Conservation (phyloP, 345 rosid species). For the Geranium brycei region DNA sequence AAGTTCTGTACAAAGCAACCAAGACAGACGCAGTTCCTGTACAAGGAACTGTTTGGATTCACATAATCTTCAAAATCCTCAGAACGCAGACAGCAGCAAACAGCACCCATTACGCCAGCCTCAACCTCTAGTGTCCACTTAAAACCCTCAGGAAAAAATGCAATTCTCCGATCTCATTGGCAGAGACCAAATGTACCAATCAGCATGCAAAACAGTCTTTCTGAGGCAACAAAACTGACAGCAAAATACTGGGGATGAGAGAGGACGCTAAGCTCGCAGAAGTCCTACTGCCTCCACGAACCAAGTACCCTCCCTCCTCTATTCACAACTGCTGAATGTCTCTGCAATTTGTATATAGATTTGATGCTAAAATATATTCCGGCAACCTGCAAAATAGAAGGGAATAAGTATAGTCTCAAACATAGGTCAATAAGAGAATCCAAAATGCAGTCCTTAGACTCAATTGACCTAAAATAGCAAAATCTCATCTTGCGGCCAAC, state of each 20-base stretch:
- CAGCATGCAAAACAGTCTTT: conserved; percentile 10
- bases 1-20: conserved; percentile 65
- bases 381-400: conserved; percentile 25
- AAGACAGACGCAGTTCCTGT: conserved; percentile 77
- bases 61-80: conserved; percentile 65
- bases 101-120: conserved; percentile 62
- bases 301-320: conserved; percentile 43
- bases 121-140: conserved; percentile 17
- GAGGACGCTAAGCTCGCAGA: conserved; percentile 52
- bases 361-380: conserved; percentile 7
- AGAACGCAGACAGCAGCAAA: conserved; percentile 64
- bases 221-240: neutral
- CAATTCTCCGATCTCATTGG: conserved; percentile 13
- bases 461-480: neutral
- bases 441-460: conserved; percentile 3
- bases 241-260: conserved; percentile 13
- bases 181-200: conserved; percentile 8
- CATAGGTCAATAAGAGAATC: conserved; percentile 3
- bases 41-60: conserved; percentile 56
- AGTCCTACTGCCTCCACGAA: conserved; percentile 31
- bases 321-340: conserved; percentile 7
- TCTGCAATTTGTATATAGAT: conserved; percentile 6
- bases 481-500: neutral
- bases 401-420: neutral
- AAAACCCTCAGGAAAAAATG: conserved; percentile 5